Base-by-base conservation (phyloP, 495 filamentous ascomycete genomes). In the Trichoderma orchidacearum region DNA sequence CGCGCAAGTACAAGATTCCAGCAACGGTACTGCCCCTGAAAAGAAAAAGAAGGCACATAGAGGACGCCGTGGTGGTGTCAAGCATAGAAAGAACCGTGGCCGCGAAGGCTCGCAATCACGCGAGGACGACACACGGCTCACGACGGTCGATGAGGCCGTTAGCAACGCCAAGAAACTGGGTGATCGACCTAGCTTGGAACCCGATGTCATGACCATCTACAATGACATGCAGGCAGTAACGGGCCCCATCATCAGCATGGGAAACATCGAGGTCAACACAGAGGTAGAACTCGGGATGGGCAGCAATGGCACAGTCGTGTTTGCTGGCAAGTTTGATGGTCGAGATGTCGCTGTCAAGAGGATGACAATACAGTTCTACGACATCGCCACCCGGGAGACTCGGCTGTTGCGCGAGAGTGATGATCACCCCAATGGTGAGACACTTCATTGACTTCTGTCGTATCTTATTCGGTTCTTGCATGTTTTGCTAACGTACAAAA, bases 311-410 rank as follows among this genome's bases (percentile, higher is more conserved):
- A 95, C 89, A 15, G 80, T 90, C 38, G 89, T 95, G 7, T 92
- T 87, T 65, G 79, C 81, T 15, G 89, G 89, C n/a, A 83, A 78
- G 23, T 95, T 90, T 64, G 89, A 95, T 63, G 90, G 91, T 21
- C 85, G 90, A 60, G 86, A 89, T 45, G 94, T 98, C 18, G 93
- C 93, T 1, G 90, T 98, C 30, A 98, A 98, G 73, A 81, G 93
- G 23, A 97, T 98, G 90, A 75, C 96, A 51, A 85, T 89, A 35
- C 85, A 93, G 58, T 95, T 95, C 66, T 95, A 87, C 68, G 93
- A 96, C 55, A 90, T 98, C 61, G 94, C 94, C 11, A 87, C 87
- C 21, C 92, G 96, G 58, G 93, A 98, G 65, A 92, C 95, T 2
- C 84, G 87, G 41, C 71, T 96, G 15, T 70, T 98, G 30, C 81